Evolutionary conservation across 1,284 basidiomycete genomes (phyloP).

Genomic region (Ustilago curta): DNA sequence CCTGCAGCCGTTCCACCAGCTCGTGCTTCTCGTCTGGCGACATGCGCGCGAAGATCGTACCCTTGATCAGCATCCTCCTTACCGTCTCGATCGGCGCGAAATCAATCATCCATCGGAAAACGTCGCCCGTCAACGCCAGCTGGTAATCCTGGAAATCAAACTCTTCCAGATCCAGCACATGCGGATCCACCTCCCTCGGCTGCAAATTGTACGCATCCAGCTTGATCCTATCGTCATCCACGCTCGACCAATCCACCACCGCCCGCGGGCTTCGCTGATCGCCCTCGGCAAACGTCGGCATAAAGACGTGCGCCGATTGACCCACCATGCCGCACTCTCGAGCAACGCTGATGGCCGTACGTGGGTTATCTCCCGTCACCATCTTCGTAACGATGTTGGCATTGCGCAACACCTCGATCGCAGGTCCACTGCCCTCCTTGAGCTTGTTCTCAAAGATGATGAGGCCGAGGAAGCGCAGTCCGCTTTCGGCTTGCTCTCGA

Average conservation of each 20-base stretch:
- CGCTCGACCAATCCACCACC: constrained; percentile 87
- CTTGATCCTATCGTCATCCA: constrained; percentile 87
- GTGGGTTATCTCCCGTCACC: constrained; percentile 97
- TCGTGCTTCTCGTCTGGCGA: constrained; percentile 99
- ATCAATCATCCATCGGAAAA: constrained; percentile 98
- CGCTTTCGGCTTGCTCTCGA: constrained; percentile 92
- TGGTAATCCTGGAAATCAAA: constrained; percentile 81
- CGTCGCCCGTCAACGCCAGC: constrained; percentile 93
- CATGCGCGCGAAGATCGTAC: constrained; percentile 97
- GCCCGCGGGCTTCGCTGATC: constrained; percentile 74
- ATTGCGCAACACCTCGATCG: constrained; percentile 86
- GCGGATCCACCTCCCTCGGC: constrained; percentile 61
- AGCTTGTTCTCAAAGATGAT: constrained; percentile 99
- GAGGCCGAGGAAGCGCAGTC: constrained; percentile 90
- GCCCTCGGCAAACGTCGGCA: constrained; percentile 84
- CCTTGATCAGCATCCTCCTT: constrained; percentile 85
- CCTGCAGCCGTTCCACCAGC: constrained; percentile 92
- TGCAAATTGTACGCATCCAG: constrained; percentile 87
- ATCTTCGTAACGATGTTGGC: constrained; percentile 95
- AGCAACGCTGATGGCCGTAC: constrained; percentile 96
- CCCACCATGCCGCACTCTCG: constrained; percentile 92
- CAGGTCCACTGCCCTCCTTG: constrained; percentile 90
- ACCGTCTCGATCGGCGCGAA: constrained; percentile 84
- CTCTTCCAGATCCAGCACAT: constrained; percentile 62
- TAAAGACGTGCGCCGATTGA: constrained; percentile 90